Evolutionary conservation across 2,329 filamentous ascomycete species (phyloP), one percentile per base, ranked within the genome.

Genomic region (Teratosphaeriaceae sp.): DNA sequence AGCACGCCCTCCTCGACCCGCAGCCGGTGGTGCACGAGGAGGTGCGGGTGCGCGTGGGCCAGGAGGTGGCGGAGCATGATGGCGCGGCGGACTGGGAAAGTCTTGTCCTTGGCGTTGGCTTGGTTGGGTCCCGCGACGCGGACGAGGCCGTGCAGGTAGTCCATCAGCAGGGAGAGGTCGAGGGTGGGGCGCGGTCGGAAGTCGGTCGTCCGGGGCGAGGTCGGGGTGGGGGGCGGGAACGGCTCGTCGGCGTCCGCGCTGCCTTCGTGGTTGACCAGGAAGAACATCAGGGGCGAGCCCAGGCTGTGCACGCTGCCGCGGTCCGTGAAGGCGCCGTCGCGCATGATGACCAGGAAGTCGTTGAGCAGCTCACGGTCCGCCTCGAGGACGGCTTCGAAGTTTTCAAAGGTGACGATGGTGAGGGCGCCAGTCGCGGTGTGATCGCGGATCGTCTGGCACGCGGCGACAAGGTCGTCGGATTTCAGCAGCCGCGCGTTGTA

Each of bases 1-100:
- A 63, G 48, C 13, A 63, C 61, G 20, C 55, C 56, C 38, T 63
- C 61, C 43, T 63, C 60, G 41, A 63, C 52, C 21, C 55, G 56
- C 34, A 63, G 55, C n/a, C 30, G 49, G 38, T 50, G 49, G 34
- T 60, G 54, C 24, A 49, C 46, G 36, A 55, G 51, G 13, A 63
- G 48, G 30, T 60, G 58, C 3, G 61, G 59, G 40, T 60, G 54
- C 38, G 51, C 56, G 15, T 59, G 46, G 22, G 46, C 51, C n/a
- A 63, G 49, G 38, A 63, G 52, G 8, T 60, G 53, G 29, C 60
- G 49, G 3, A 63, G 48, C 55, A 62, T 61, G 15, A 62, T 45
- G 2, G 61, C 60, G 42, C 61, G 47, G 2, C 61, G 56, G 11
- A 63, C 48, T 3, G 53, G 45, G 36, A 56, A 63, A 38, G 55